Evolutionary conservation across 345 rosid species (phyloP).

Genomic region (Syzygium jambos): DNA sequence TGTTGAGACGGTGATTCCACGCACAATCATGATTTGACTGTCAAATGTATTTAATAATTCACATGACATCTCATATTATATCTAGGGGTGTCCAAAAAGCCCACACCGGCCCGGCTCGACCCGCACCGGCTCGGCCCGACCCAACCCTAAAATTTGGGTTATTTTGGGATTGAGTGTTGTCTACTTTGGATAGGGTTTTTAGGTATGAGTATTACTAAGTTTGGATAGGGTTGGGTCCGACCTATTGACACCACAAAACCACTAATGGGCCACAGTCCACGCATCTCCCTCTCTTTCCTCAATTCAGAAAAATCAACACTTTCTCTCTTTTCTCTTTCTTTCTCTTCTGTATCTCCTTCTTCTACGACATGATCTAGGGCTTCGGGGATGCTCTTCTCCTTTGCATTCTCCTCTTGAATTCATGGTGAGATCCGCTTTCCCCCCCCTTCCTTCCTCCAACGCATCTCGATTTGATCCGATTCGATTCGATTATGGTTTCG

Average conservation of each 20-base stretch:
- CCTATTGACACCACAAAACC: too few species aligned
- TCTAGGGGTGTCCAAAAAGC: too few species aligned
- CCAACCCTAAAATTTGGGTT: too few species aligned
- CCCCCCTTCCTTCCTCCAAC: not conserved
- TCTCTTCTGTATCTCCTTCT: not conserved
- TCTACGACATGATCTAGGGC: not conserved
- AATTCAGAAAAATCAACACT: not conserved
- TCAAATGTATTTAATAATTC: not conserved
- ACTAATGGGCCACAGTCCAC: too few species aligned
- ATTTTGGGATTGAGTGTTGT: too few species aligned
- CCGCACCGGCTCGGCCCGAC: too few species aligned
- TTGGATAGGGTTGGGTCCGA: too few species aligned
- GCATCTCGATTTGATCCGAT: not conserved
- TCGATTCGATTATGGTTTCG: not conserved
- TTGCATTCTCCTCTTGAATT: not conserved
- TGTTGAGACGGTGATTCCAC: not conserved
- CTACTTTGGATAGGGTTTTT: too few species aligned
- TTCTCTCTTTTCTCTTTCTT: too few species aligned
- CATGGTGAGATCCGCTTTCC: not conserved
- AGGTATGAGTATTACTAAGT: too few species aligned
- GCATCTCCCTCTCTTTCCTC: not conserved
- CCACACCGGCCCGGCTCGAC: too few species aligned
- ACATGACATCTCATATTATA: not conserved
- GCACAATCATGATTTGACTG: not conserved
- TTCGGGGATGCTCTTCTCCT: not conserved